These are phyloP conservation scores for Withania somnifera DNA, from an alignment of 305 asterid genomes.

Conservation along the genomic window DNA sequence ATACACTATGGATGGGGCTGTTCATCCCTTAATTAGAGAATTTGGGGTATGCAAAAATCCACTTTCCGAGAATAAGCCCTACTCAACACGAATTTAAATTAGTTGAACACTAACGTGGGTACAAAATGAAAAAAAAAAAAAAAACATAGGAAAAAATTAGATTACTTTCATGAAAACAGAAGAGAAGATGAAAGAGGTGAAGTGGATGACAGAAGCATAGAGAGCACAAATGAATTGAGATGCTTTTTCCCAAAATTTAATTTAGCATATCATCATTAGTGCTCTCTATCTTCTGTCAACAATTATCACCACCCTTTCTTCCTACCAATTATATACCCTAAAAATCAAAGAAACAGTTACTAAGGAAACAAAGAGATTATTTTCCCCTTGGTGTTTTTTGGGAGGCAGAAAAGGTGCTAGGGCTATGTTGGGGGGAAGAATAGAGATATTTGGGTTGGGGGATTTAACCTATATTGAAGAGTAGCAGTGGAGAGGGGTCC, in stretches of 20 bases:
- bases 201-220: conserved; percentile 12
- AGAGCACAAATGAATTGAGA: conserved; percentile 12
- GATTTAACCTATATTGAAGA: neutral
- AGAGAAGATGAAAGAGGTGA: neutral
- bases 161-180: neutral
- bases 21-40: too few species aligned
- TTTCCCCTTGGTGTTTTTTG: too few species aligned
- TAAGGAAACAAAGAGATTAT: neutral
- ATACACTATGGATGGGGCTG: too few species aligned
- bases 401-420: neutral
- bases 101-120: too few species aligned
- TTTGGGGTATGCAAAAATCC: too few species aligned
- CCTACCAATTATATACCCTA: neutral
- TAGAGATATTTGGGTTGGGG: neutral
- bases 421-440: neutral
- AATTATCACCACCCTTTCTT: conserved; percentile 5
- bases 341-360: neutral
- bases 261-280: conserved; percentile 7
- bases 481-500: neutral
- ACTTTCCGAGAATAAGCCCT: too few species aligned
- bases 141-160: neutral
- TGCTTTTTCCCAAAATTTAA: neutral
- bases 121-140: too few species aligned
- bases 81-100: too few species aligned
- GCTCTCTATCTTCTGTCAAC: conserved; percentile 17